Base-by-base conservation (phyloP, 306 rosid genomes). In the Lathyrus oleraceus region DNA sequence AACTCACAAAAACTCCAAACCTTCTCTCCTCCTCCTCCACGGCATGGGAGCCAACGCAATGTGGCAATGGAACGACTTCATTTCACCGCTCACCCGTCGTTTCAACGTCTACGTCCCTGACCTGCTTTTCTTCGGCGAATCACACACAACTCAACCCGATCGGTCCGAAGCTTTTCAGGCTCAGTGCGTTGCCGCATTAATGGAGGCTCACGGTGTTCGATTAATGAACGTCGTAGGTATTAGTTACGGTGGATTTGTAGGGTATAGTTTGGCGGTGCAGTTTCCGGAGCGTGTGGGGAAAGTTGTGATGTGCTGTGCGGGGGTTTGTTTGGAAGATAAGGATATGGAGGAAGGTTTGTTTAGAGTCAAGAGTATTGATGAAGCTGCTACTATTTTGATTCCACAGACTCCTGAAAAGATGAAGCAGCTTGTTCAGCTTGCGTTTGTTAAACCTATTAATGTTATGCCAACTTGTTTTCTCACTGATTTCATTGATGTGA, bases 41-140 rank as follows among this genome's bases (percentile, higher is more conserved):
- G 98, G 98, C 9, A 28, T 93, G 54, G 98, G 97, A 1, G 97
- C 96, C 73, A 93, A 88, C 86, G 97, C 97, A 72, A 82, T 88
- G 97, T 93, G 98, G 98, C 98, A 93, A 73, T 88, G 94, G 97
- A 86, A 79, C 71, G 76, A 75, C 4, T 82, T 87, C 85, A 9
- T 90, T 28, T 60, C 94, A 3, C 86, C 87, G 0, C 88, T 93
- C 58, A 61, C 70, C 11, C 11, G 36, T 21, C 86, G 81, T 52
- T 93, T 93, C 98, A 93, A 93, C 78, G 77, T 93, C 78, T 93
- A 84, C 70, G 85, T 93, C 39, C 98, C 98, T 0, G 98, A 93
- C 85, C 83, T 93, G 67, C 57, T 93, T 43, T 93, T 88, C 79
- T 93, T 87, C 84, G 98, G 98, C 0, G 91, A 84, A 6, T 90